Evolutionary conservation across 2,329 filamentous ascomycete genomes (phyloP).

Genomic region (Aspergillus aculeatinus): DNA sequence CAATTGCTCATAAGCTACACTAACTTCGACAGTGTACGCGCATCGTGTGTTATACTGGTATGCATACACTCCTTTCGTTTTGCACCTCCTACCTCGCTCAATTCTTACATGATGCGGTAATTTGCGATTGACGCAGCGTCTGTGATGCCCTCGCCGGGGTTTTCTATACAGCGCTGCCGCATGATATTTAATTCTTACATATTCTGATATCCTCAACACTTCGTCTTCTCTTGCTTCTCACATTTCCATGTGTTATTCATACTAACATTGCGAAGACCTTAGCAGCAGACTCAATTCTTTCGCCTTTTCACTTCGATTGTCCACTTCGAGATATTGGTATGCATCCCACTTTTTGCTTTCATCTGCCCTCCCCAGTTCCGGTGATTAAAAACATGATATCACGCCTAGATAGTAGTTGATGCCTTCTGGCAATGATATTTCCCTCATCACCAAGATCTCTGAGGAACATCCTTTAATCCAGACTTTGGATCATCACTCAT

Average conservation of each 20-base stretch:
- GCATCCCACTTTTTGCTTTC: constrained; percentile 17
- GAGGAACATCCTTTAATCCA: constrained; percentile 45
- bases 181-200: constrained; percentile 98
- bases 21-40: neutral
- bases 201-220: constrained; percentile 68
- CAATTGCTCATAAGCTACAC: neutral
- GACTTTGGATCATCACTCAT: constrained; percentile 13
- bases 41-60: constrained; percentile 21
- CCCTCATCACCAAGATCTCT: constrained; percentile 68
- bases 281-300: constrained; percentile 8
- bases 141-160: constrained; percentile 91
- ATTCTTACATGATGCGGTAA: constrained; percentile 79
- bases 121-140: constrained; percentile 93
- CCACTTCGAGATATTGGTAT: constrained; percentile 20
- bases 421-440: constrained; percentile 58
- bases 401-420: constrained; percentile 69
- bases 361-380: constrained; percentile 40
- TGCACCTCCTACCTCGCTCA: constrained; percentile 14
- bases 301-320: neutral
- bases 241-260: neutral
- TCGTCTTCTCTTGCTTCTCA: neutral
- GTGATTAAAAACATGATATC: constrained; percentile 62
- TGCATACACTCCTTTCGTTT: constrained; percentile 16
- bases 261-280: constrained; percentile 29
- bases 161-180: constrained; percentile 68